Evolutionary conservation across 2,329 filamentous ascomycete genomes (phyloP).

Genomic region (Seiridium cupressi): DNA sequence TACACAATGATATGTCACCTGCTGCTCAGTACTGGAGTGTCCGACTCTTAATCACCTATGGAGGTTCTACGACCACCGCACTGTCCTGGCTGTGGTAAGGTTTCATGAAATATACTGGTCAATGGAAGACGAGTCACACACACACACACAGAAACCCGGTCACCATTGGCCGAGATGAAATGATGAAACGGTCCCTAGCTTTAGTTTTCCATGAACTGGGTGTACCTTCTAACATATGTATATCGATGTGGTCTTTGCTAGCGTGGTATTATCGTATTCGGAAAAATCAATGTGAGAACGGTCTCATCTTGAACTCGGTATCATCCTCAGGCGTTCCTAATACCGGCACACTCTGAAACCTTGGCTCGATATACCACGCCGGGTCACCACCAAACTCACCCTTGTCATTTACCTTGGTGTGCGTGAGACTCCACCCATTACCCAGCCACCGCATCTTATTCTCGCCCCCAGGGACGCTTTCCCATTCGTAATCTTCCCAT

Average conservation of each 20-base stretch:
- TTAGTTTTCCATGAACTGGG: too few species aligned
- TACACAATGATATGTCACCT: too few species aligned
- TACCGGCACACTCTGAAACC: conserved; percentile 22
- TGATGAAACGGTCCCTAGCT: too few species aligned
- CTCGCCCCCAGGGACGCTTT: conserved; percentile 23
- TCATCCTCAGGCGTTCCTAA: conserved; percentile 25
- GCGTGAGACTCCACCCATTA: conserved; percentile 39
- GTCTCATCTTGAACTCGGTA: conserved; percentile 22
- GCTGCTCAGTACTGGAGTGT: too few species aligned
- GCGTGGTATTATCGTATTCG: neutral
- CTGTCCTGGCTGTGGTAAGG: too few species aligned
- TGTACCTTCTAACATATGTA: too few species aligned
- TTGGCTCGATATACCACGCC: conserved; percentile 29
- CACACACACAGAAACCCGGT: too few species aligned
- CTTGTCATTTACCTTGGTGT: conserved; percentile 25
- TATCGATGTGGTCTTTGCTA: neutral
- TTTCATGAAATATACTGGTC: too few species aligned
- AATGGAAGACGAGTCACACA: too few species aligned
- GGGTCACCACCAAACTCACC: conserved; percentile 25
- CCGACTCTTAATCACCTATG: too few species aligned
- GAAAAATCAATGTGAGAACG: conserved; percentile 21
- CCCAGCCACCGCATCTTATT: conserved; percentile 39
- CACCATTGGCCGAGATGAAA: too few species aligned
- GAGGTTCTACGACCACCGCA: too few species aligned
- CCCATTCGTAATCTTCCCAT: conserved; percentile 46